A percentile compares a stretch with the other conserved stretches of the same genome.
Evolutionary conservation across 495 filamentous ascomycete species (phyloP).

Genomic region (Aeminium ludgeri): DNA sequence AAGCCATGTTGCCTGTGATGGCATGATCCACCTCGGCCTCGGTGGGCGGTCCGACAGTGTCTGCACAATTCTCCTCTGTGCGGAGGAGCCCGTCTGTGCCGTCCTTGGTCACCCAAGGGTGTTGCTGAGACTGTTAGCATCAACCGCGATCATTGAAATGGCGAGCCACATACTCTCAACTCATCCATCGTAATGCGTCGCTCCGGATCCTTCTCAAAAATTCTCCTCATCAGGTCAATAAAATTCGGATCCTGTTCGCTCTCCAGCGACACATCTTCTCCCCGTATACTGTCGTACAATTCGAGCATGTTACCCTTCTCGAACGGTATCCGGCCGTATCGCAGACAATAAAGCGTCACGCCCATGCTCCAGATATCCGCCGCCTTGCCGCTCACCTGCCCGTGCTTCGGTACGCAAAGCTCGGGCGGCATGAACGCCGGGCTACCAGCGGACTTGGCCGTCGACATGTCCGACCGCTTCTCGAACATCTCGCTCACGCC

Average conservation of each 20-base stretch:
- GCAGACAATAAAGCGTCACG: conserved; percentile 79
- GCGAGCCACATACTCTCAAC: conserved; percentile 47
- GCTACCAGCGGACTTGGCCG: conserved; percentile 84
- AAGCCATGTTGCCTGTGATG: conserved; percentile 72
- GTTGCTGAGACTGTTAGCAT: conserved; percentile 38
- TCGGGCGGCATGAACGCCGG: conserved; percentile 92
- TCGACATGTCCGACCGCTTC: conserved; percentile 75
- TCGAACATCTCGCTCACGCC: conserved; percentile 98
- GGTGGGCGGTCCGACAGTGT: conserved; percentile 63
- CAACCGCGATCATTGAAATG: neutral
- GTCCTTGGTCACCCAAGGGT: conserved; percentile 81
- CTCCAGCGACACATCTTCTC: conserved; percentile 34
- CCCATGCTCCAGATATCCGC: conserved; percentile 99
- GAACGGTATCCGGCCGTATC: conserved; percentile 78
- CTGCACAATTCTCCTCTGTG: conserved; percentile 69
- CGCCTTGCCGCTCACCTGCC: conserved; percentile 72
- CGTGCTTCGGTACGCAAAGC: conserved; percentile 75
- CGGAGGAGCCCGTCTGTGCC: conserved; percentile 69
- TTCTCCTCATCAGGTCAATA: conserved; percentile 19
- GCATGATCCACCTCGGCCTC: conserved; percentile 78
- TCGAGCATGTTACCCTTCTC: conserved; percentile 61
- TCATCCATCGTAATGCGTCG: conserved; percentile 69
- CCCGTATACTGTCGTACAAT: conserved; percentile 74
- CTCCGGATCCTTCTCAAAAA: conserved; percentile 36
- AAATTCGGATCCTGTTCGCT: conserved; percentile 25